These are phyloP conservation scores for Saccharomyces hybrid DNA, from an alignment of 1,139 yeast genomes.

Conservation along the genomic window DNA sequence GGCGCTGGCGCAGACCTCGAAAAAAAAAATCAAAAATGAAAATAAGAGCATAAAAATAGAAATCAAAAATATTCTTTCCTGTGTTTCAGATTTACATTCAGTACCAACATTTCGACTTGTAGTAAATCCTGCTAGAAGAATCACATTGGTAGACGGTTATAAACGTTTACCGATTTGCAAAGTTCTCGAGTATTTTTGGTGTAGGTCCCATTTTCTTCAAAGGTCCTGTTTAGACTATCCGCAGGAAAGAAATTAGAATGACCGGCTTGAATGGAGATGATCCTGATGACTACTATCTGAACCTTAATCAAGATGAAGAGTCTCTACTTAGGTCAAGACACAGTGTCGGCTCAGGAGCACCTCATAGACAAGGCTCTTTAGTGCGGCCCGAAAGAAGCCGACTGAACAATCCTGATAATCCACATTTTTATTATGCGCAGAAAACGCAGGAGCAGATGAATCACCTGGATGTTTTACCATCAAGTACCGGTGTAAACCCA, in stretches of 20 bases:
- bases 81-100: not conserved
- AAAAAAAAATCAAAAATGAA: not conserved
- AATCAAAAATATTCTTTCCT: not conserved
- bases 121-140: not conserved
- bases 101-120: not conserved
- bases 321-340: conserved; percentile 15
- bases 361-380: conserved; percentile 40
- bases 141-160: not conserved
- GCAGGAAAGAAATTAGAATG: not conserved
- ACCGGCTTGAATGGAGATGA: conserved; percentile 4
- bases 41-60: conserved; percentile 1
- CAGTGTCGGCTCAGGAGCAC: conserved; percentile 8
- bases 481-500: conserved; percentile 71
- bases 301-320: conserved; percentile 17
- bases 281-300: conserved; percentile 18
- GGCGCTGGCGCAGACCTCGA: not conserved
- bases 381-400: conserved; percentile 76
- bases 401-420: conserved; percentile 55
- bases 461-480: conserved; percentile 58
- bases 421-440: conserved; percentile 74
- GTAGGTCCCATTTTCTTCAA: not conserved
- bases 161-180: not conserved
- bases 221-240: not conserved
- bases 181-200: not conserved
- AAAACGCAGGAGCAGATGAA: conserved; percentile 62